These are phyloP conservation scores for Torulaspora gathmanii DNA, from an alignment of 805 yeast species.

Conservation along the genomic window DNA sequence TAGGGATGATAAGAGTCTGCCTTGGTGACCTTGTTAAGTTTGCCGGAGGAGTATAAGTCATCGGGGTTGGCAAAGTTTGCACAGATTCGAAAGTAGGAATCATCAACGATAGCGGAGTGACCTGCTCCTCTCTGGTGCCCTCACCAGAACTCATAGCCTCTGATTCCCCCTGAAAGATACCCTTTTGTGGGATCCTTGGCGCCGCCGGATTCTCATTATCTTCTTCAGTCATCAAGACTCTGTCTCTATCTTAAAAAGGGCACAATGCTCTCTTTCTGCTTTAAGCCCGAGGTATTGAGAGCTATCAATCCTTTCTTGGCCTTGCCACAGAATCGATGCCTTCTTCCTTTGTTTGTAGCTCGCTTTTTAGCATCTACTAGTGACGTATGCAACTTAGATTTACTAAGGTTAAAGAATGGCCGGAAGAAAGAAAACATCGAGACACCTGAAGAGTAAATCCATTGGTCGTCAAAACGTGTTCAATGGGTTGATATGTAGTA, in stretches of 20 bases:
- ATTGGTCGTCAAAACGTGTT: no score
- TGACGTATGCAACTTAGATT: neutral
- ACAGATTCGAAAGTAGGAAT: slow-evolving; percentile 26
- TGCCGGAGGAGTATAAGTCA: slow-evolving; percentile 29
- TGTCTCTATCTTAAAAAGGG: no score
- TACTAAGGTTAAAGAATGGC: neutral
- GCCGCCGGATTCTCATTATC: slow-evolving; percentile 14
- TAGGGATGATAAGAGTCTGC: slow-evolving; percentile 15
- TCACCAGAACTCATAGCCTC: neutral
- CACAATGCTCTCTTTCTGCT: neutral
- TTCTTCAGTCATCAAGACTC: slow-evolving; percentile 8
- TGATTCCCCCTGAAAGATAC: slow-evolving; percentile 11
- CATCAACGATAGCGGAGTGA: slow-evolving; percentile 22
- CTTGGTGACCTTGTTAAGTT: slow-evolving; percentile 18
- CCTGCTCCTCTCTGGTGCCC: neutral
- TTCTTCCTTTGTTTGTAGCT: neutral
- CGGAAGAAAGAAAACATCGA: neutral
- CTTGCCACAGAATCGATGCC: neutral
- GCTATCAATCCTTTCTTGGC: neutral
- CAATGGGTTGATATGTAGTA: neutral
- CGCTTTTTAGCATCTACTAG: neutral
- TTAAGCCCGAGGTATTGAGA: neutral
- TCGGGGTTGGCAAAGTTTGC: slow-evolving; percentile 32
- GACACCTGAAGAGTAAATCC: no score
- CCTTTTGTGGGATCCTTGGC: slow-evolving; percentile 21